Evolutionary conservation across 1,284 basidiomycete genomes (phyloP), one percentile per base, ranked within the genome.

Genomic region (Athelia sp.): DNA sequence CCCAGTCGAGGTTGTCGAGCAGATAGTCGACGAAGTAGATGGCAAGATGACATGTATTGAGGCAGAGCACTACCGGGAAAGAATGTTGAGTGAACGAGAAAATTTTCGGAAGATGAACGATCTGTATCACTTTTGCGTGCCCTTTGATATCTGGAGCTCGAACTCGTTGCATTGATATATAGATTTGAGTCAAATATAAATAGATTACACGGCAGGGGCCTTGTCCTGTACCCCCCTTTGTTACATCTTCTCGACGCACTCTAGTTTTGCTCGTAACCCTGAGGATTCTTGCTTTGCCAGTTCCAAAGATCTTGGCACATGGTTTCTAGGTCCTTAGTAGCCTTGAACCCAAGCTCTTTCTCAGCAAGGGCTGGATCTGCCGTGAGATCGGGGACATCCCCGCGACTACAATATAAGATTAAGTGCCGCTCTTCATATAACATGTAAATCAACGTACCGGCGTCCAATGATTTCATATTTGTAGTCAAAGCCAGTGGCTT

Each of bases 371-470:
- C 59, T 1, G 97, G 96, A 67, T 99, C 90, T 8, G 96, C 97
- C 13, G 95, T 98, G 38, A 99, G 78, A 66, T 98, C 94, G 0
- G 97, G 96, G 0, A 99, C 97, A 65, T 99, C 97, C 9, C 96
- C 97, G 44, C 83, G 78, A 56, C 93, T 93, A 61, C n/a, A 52
- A 50, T 34, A 35, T 34, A 46, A 49, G 32, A n/a, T 31, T 46
- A 43, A 36, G 31, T 45, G 47, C 22, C 32, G n/a, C n/a, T 21
- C 6, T 9, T 40, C 15, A n/a, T n/a, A n/a, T 40, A n/a, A 46
- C 3, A 2, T 23, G 23, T 47, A 18, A 47, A 26, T 18, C 31
- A 19, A 72, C 86, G 59, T 62, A 91, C 90, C 96, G 80, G 61
- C 96, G 78, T 1, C 87, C 94, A 52, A 95, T 86, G 58, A 98